Conservation (phyloP, 208 protist species). For the Leishmania guyanensis region DNA sequence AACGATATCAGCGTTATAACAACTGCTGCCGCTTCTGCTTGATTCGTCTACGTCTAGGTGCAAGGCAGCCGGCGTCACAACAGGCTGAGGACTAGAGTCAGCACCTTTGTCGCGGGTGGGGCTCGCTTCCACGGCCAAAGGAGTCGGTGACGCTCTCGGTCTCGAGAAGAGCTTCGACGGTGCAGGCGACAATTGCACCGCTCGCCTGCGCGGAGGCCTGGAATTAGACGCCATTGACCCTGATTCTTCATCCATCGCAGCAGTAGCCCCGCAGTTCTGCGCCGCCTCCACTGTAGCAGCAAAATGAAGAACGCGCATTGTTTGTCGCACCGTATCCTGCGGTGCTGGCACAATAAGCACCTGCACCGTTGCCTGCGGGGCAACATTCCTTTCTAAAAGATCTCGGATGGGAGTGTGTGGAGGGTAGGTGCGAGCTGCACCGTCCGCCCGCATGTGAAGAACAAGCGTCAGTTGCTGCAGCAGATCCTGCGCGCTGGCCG, state of each 20-base stretch:
- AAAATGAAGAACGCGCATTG: slow-evolving; percentile 71
- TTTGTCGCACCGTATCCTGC: slow-evolving; percentile 31
- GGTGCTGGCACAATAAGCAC: slow-evolving; percentile 62
- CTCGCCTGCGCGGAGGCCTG: neutral
- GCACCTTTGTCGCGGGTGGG: neutral
- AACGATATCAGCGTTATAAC: neutral
- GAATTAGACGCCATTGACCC: neutral
- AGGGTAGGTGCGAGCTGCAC: slow-evolving; percentile 45
- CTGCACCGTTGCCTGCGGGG: slow-evolving; percentile 46
- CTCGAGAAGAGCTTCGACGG: slow-evolving; percentile 13
- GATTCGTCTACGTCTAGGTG: neutral
- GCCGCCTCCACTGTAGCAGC: slow-evolving; percentile 32
- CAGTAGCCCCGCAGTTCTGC: neutral
- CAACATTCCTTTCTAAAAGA: slow-evolving; percentile 36
- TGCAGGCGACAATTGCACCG: neutral
- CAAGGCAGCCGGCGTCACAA: neutral
- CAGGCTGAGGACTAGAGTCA: neutral
- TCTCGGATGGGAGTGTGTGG: slow-evolving; percentile 41
- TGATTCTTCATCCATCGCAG: neutral
- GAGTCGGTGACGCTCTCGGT: neutral
- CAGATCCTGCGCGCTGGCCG: slow-evolving; percentile 51
- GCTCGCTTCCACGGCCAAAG: neutral
- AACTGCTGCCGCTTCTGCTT: neutral
- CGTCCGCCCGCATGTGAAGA: slow-evolving; percentile 40
- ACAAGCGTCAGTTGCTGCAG: slow-evolving; percentile 61